Conservation (phyloP, 345 rosid genomes). For the Populus ilicifolia region DNA sequence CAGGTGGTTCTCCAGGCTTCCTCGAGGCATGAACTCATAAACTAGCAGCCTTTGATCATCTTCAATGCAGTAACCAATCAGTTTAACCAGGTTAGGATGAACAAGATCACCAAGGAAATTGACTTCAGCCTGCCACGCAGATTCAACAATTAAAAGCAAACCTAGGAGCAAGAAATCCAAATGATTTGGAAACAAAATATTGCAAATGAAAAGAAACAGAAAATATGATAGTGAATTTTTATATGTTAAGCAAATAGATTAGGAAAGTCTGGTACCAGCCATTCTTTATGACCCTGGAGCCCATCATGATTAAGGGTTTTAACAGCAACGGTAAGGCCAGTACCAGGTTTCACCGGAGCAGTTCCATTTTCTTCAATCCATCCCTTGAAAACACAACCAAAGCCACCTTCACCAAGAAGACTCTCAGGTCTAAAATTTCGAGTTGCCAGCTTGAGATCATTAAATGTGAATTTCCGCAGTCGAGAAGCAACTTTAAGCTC, state of each 20-base stretch:
- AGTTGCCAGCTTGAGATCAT: constrained; percentile 88
- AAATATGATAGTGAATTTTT: neutral
- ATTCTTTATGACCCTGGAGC: constrained; percentile 97
- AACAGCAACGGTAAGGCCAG: constrained; percentile 95
- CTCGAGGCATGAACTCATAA: constrained; percentile 94
- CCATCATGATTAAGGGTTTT: constrained; percentile 98
- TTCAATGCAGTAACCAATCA: constrained; percentile 86
- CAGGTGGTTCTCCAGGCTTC: constrained; percentile 97
- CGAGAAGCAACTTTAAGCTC: constrained; percentile 77
- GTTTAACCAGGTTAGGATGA: constrained; percentile 87
- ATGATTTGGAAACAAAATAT: neutral
- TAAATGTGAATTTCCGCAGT: constrained; percentile 77
- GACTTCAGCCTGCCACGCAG: constrained; percentile 70
- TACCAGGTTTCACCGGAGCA: constrained; percentile 96
- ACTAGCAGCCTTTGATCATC: constrained; percentile 92
- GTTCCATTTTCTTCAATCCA: constrained; percentile 98
- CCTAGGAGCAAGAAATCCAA: neutral
- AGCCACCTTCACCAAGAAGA: constrained; percentile 99
- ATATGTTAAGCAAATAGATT: neutral
- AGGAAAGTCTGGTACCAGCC: constrained; percentile 65
- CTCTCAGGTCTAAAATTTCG: constrained; percentile 92
- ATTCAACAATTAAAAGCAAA: constrained; percentile 10
- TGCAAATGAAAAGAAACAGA: neutral
- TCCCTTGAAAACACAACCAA: constrained; percentile 95
- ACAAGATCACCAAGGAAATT: constrained; percentile 90